These are phyloP conservation scores for Nemophila menziesii DNA, from an alignment of 257 asterid genomes.

Conservation along the genomic window DNA sequence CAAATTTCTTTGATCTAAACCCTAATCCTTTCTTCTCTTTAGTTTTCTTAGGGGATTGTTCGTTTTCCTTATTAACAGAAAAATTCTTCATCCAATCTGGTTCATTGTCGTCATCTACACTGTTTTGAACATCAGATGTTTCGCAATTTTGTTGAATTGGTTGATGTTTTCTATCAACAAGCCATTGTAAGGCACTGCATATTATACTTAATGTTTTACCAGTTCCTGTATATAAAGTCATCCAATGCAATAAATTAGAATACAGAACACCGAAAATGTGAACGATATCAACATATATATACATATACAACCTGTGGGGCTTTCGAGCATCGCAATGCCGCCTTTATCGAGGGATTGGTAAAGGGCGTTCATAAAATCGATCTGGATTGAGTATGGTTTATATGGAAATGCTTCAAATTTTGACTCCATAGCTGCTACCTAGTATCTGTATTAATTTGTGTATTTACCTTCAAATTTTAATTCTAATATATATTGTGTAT, in stretches of 20 bases:
- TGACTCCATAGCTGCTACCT: slow-evolving; percentile 16
- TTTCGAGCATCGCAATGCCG: slow-evolving; percentile 91
- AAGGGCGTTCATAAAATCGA: slow-evolving; percentile 83
- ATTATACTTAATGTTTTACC: slow-evolving; percentile 95
- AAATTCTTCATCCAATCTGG: slow-evolving; percentile 89
- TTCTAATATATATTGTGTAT: background rate
- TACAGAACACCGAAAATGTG: background rate
- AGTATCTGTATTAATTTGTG: too few species aligned
- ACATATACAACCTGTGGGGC: slow-evolving; percentile 63
- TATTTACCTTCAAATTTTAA: background rate
- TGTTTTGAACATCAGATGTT: slow-evolving; percentile 19
- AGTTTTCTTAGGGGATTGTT: slow-evolving; percentile 20
- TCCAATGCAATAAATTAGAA: background rate
- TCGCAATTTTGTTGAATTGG: slow-evolving; percentile 2
- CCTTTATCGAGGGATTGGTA: slow-evolving; percentile 77
- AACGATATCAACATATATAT: background rate
- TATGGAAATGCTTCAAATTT: slow-evolving; percentile 56
- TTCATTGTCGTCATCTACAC: slow-evolving; percentile 63
- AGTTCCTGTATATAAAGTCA: slow-evolving; percentile 48
- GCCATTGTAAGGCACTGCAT: slow-evolving; percentile 97
- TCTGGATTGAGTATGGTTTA: slow-evolving; percentile 73
- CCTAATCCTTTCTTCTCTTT: slow-evolving; percentile 18
- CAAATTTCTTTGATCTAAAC: slow-evolving; percentile 12
- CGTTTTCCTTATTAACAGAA: slow-evolving; percentile 35
- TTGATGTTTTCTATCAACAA: slow-evolving; percentile 48